Evolutionary conservation across 2,329 filamentous ascomycete species (phyloP).

Genomic region (Xylariomycetidae sp.): DNA sequence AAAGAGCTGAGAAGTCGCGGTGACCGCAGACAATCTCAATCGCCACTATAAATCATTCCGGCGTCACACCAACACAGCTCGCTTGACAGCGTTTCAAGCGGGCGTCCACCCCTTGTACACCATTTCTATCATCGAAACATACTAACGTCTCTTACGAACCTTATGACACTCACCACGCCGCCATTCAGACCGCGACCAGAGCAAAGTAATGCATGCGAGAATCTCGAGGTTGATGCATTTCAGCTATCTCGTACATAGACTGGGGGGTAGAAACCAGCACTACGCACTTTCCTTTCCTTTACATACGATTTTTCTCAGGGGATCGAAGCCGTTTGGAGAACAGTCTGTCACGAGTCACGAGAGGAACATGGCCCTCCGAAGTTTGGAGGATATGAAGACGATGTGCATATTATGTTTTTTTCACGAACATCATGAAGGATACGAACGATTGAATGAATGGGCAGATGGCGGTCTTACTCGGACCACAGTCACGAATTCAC

Average conservation of each 20-base stretch:
- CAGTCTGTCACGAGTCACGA: slow-evolving; percentile 12
- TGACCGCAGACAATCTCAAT: slow-evolving; percentile 40
- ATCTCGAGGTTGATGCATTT: neutral
- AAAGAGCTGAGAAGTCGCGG: slow-evolving; percentile 45
- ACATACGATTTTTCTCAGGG: slow-evolving; percentile 6
- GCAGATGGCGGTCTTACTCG: slow-evolving; percentile 19
- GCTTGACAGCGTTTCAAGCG: too few relatives aligned
- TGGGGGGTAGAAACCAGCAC: slow-evolving; percentile 3
- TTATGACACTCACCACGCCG: slow-evolving; percentile 15
- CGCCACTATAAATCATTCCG: slow-evolving; percentile 44
- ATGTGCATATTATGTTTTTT: slow-evolving; percentile 5
- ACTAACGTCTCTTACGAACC: slow-evolving; percentile 22
- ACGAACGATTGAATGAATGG: slow-evolving; percentile 22
- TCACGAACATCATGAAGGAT: slow-evolving; percentile 23
- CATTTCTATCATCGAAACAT: slow-evolving; percentile 15
- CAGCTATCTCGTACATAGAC: slow-evolving; percentile 9
- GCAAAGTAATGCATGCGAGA: too few relatives aligned
- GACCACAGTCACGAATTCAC: slow-evolving; percentile 24
- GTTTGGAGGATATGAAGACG: slow-evolving; percentile 3
- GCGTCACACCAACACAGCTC: too few relatives aligned
- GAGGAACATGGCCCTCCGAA: too few relatives aligned
- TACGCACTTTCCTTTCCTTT: slow-evolving; percentile 6
- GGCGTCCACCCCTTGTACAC: slow-evolving; percentile 20
- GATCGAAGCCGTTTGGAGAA: slow-evolving; percentile 14
- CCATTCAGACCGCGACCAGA: slow-evolving; percentile 11